Percentiles rank a stretch among this genome's conserved stretches.
phyloP scores from a whole-genome alignment of 352 stramenopile genomes.

The Phytophthora agathidicida region DNA sequence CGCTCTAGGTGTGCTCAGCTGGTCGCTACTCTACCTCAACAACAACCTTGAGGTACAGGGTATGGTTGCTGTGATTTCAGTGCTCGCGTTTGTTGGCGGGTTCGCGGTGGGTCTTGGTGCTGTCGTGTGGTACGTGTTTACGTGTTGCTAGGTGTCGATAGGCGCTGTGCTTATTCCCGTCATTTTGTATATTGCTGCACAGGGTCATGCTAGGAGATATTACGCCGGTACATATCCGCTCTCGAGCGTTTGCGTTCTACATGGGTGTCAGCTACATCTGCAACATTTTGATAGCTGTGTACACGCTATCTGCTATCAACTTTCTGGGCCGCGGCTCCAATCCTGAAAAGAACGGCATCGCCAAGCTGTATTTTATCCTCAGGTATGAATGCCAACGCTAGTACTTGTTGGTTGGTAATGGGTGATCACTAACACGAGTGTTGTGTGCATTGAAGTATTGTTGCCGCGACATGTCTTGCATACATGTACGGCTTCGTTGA shows the following conservation, averaged over 20 bases:
- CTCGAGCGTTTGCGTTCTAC: slow-evolving; percentile 84
- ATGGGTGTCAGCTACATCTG: slow-evolving; percentile 87
- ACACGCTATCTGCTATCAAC: slow-evolving; percentile 80
- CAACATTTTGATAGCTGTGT: slow-evolving; percentile 84
- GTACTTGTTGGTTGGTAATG: not conserved
- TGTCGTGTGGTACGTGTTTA: slow-evolving; percentile 67
- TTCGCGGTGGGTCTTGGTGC: slow-evolving; percentile 86
- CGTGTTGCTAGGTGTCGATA: not conserved
- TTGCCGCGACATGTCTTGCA: slow-evolving; percentile 41
- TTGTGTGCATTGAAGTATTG: slow-evolving; percentile 29
- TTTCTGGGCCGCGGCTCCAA: slow-evolving; percentile 64
- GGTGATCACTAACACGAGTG: not conserved
- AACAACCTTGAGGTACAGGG: slow-evolving; percentile 54
- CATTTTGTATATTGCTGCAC: slow-evolving; percentile 5
- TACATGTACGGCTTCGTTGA: slow-evolving; percentile 64
- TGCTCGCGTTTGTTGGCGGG: slow-evolving; percentile 83
- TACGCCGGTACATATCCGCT: slow-evolving; percentile 86
- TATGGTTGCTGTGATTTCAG: slow-evolving; percentile 72
- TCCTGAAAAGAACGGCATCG: slow-evolving; percentile 85
- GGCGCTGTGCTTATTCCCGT: not conserved
- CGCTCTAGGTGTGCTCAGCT: slow-evolving; percentile 69
- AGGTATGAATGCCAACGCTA: slow-evolving; percentile 27
- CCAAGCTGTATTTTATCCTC: slow-evolving; percentile 86
- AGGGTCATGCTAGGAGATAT: slow-evolving; percentile 90
- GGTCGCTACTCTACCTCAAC: slow-evolving; percentile 67